phyloP scores from a whole-genome alignment of 2,329 filamentous ascomycete species.

The Ophiostoma populinum region DNA sequence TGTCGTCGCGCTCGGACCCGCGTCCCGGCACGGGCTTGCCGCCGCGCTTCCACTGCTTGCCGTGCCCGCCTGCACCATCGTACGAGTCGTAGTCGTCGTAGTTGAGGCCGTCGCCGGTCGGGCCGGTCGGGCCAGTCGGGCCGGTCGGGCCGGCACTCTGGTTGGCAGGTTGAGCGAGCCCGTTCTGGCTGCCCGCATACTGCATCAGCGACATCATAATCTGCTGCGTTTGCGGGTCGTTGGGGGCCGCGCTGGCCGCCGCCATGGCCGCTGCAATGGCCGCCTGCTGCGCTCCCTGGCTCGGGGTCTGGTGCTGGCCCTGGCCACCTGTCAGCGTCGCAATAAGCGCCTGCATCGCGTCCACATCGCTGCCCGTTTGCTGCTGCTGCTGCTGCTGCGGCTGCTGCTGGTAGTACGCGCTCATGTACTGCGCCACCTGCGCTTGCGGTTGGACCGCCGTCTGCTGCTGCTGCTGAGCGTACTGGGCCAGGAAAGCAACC shows the following conservation, averaged over 20 bases:
- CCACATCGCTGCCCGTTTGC: constrained; percentile 7
- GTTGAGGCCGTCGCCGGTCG: background rate
- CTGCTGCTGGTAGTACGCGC: constrained; percentile 15
- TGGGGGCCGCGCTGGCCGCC: constrained; percentile 1
- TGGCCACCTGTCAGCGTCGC: constrained; percentile 7
- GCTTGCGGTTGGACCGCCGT: constrained; percentile 11
- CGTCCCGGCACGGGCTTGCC: constrained; percentile 19
- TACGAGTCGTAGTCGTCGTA: background rate
- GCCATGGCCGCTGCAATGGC: constrained; percentile 6
- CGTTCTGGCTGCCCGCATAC: constrained; percentile 2
- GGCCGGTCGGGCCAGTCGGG: no score
- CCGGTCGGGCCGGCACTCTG: no score
- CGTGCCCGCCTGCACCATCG: background rate
- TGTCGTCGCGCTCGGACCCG: constrained; percentile 17
- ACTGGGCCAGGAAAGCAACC: constrained; percentile 24
- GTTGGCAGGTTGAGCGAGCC: no score
- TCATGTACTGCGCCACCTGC: constrained; percentile 18
- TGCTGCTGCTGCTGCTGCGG: constrained; percentile 12
- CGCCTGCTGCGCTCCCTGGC: constrained; percentile 12
- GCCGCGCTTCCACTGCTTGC: constrained; percentile 13
- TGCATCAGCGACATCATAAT: constrained; percentile 9
- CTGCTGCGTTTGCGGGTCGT: constrained; percentile 2
- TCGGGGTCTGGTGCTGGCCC: constrained; percentile 1
- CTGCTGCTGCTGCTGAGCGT: constrained; percentile 13
- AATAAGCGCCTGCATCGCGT: constrained; percentile 11